A percentile compares a stretch with the other conserved stretches of the same genome.
phyloP scores from a whole-genome alignment of 1,139 yeast species.

The Zygosaccharomyces sapae region DNA sequence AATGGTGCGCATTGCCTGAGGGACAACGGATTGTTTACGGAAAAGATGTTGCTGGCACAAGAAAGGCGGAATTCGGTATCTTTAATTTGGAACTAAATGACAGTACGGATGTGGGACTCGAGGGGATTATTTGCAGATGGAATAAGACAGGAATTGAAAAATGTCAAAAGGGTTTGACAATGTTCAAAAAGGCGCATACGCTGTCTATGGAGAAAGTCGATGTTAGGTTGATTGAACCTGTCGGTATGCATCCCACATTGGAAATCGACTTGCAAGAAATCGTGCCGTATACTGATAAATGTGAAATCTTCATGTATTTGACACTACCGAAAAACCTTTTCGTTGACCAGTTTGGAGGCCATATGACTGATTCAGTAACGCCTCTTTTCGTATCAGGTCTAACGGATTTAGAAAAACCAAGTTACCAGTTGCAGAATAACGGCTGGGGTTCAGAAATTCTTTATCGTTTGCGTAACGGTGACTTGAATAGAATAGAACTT shows the following conservation, averaged over 20 bases:
- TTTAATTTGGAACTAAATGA: slow-evolving; percentile 28
- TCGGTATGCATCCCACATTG: slow-evolving; percentile 46
- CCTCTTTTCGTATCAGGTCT: slow-evolving; percentile 37
- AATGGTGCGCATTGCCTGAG: slow-evolving; percentile 18
- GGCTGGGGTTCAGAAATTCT: slow-evolving; percentile 47
- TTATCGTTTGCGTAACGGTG: slow-evolving; percentile 36
- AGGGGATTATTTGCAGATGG: slow-evolving; percentile 33
- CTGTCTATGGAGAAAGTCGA: slow-evolving; percentile 1
- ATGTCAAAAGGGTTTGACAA: slow-evolving; percentile 31
- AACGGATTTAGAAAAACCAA: slow-evolving; percentile 43
- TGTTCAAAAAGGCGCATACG: slow-evolving; percentile 25
- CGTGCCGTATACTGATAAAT: slow-evolving; percentile 14
- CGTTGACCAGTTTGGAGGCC: slow-evolving; percentile 40
- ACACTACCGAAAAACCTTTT: slow-evolving; percentile 35
- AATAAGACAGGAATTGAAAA: slow-evolving; percentile 18
- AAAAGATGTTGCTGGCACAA: slow-evolving; percentile 7
- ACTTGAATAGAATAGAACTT: slow-evolving; percentile 39
- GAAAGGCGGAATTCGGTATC: slow-evolving; percentile 29
- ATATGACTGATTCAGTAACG: slow-evolving; percentile 14
- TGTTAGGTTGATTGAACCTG: slow-evolving; percentile 37
- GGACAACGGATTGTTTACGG: slow-evolving; percentile 9
- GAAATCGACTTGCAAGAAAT: slow-evolving; percentile 19
- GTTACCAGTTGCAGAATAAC: slow-evolving; percentile 38
- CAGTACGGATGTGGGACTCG: slow-evolving; percentile 23
- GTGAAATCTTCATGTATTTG: slow-evolving; percentile 36